Evolutionary conservation across 75 land plant genomes (phyloP), one percentile per base, ranked within the genome.

Genomic region (Picea sitchensis): DNA sequence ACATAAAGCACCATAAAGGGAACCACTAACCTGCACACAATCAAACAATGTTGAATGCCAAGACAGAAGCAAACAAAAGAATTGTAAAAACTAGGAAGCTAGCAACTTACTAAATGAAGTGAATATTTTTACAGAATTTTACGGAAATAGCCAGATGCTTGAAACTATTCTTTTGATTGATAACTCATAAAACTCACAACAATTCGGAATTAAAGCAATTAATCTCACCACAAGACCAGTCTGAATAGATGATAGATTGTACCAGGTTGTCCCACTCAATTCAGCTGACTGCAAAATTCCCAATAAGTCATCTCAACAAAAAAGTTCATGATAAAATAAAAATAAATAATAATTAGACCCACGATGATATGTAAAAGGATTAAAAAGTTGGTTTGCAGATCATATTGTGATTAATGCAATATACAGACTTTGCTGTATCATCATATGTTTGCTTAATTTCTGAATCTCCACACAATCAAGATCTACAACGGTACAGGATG

Each of bases 1-100:
- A 76, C 90, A 61, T 62, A 97, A 88, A 80, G 99, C 99, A 31
- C 99, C 99, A 83, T 97, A 95, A 59, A 97, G 89, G n/a, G 99
- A 95, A 9, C 99, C 99, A 82, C 98, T 95, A 8, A 91, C 96
- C 96, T 93, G 75, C 41, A 86, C 58, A 60, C 7, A 38, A 38
- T 51, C 12, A 51, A 51, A 51, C 56, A 51, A 51, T 51, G 56
- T 51, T 51, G 56, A 9, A 30, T 47, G 31, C n/a, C 65, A 54
- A 44, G 56, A 13, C 20, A 73, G 23, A 3, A 20, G 18, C 32
- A n/a, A 65, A 73, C 3, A 79, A 68, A 47, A 31, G 38, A 23
- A 14, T 34, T 65, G 61, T n/a, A 77, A 30, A 77, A 61, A 36
- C 3, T 4, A 81, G 34, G 18, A 62, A 61, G 9, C 17, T 59